phyloP scores from a whole-genome alignment of 2,329 filamentous ascomycete genomes.

The Monilinia vaccinii-corymbosi region DNA sequence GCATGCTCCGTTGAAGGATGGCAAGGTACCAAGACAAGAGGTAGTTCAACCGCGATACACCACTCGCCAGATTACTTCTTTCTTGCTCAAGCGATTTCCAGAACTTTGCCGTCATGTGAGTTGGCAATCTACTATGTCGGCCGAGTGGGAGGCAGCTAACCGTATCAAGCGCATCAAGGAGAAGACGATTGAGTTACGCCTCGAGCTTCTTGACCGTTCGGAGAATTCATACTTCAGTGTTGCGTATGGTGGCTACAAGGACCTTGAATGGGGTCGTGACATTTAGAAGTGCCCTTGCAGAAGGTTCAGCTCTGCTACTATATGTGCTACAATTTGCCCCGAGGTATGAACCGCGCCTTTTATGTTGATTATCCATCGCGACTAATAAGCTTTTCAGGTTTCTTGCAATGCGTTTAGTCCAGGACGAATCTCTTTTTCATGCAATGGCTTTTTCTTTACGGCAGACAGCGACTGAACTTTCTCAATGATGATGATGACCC shows the following conservation, averaged over 20 bases:
- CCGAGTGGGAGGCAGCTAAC: not conserved
- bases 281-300: not conserved
- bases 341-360: not conserved
- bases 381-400: not conserved
- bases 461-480: not conserved
- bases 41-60: not conserved
- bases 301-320: not conserved
- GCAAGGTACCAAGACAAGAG: slow-evolving; percentile 8
- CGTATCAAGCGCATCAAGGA: slow-evolving; percentile 4
- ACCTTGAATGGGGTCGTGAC: slow-evolving; percentile 7
- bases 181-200: not conserved
- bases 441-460: not conserved
- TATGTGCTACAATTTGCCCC: not conserved
- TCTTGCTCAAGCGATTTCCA: slow-evolving; percentile 2
- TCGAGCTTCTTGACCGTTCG: slow-evolving; percentile 5
- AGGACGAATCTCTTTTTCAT: not conserved
- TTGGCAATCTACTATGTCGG: not conserved
- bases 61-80: not conserved
- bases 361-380: not conserved
- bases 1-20: slow-evolving; percentile 6
- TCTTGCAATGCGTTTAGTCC: not conserved
- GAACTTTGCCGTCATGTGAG: slow-evolving; percentile 2
- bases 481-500: slow-evolving; percentile 1
- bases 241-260: slow-evolving; percentile 7
- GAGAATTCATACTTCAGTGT: slow-evolving; percentile 9